Evolutionary conservation across 441 rosid species (phyloP).

Genomic region (Euphorbia corollata): DNA sequence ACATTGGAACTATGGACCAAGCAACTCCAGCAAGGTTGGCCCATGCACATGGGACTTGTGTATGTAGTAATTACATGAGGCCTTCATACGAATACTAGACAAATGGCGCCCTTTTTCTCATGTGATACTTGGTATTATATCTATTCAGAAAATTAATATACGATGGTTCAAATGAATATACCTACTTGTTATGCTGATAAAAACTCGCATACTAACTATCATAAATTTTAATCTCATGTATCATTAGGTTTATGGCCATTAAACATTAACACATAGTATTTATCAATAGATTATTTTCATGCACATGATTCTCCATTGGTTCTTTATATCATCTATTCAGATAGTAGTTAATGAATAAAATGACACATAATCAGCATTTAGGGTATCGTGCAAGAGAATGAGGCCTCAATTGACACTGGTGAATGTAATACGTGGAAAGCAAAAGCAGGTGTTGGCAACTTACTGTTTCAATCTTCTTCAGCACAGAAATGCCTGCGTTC

Average conservation of each 20-base stretch:
- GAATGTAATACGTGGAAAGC: not conserved
- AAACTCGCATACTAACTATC: not conserved
- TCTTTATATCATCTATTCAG: not conserved
- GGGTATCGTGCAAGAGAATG: constrained; percentile 3
- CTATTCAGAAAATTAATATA: not conserved
- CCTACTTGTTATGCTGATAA: not conserved
- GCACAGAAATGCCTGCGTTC: constrained; percentile 58
- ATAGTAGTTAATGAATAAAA: not conserved
- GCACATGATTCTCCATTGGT: not conserved
- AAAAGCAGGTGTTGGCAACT: constrained; percentile 23
- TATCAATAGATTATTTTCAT: not conserved
- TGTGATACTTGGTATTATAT: not conserved
- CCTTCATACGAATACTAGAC: not conserved
- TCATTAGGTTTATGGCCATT: not conserved
- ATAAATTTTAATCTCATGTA: not conserved
- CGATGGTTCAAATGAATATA: not conserved
- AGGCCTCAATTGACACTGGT: no score
- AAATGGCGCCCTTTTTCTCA: not conserved
- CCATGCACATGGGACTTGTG: not conserved
- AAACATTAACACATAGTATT: not conserved
- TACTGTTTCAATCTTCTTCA: constrained; percentile 75
- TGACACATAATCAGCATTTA: not conserved
- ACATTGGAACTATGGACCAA: not conserved
- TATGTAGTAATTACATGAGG: not conserved
- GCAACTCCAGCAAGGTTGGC: not conserved